Conservation (phyloP, 768 basidiomycete species). For the Phaffia tasmanica region DNA sequence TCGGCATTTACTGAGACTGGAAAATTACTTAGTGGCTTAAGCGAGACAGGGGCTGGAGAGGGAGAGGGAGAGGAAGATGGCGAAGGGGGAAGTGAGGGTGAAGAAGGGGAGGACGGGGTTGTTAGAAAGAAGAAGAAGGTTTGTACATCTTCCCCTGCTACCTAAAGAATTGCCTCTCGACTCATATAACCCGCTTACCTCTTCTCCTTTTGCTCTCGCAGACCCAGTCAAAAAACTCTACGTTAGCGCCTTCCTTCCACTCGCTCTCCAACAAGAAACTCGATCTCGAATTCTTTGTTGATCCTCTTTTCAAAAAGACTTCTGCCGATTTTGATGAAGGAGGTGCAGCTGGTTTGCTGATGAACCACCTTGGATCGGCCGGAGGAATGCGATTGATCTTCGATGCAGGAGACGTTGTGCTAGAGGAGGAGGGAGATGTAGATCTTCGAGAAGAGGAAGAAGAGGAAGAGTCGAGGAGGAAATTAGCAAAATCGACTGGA, state of each 20-base stretch:
- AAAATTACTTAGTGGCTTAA: conserved; percentile 81
- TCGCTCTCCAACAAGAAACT: conserved; percentile 81
- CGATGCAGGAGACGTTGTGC: conserved; percentile 76
- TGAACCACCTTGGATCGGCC: conserved; percentile 89
- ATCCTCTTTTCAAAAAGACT: conserved; percentile 95
- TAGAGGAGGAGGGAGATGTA: conserved; percentile 56
- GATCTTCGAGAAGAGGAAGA: conserved; percentile 52
- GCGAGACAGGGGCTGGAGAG: conserved; percentile 58
- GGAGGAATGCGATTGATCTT: conserved; percentile 83
- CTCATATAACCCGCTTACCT: no score
- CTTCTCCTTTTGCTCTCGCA: conserved; percentile 10
- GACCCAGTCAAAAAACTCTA: conserved; percentile 60
- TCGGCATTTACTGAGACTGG: conserved; percentile 93
- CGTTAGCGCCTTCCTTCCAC: conserved; percentile 73
- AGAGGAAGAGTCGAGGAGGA: conserved; percentile 43
- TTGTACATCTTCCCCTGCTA: conserved; percentile 10
- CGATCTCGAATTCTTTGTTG: conserved; percentile 90
- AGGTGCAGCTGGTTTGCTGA: conserved; percentile 84
- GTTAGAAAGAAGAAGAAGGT: conserved; percentile 49
- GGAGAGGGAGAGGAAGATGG: conserved; percentile 27
- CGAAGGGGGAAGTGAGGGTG: conserved; percentile 38
- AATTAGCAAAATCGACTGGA: conserved; percentile 48
- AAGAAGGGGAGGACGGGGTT: conserved; percentile 41
- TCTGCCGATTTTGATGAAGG: conserved; percentile 98
- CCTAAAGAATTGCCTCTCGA: not conserved